phyloP scores from a whole-genome alignment of 2,329 filamentous ascomycete species.

The Alternaria burnsii region DNA sequence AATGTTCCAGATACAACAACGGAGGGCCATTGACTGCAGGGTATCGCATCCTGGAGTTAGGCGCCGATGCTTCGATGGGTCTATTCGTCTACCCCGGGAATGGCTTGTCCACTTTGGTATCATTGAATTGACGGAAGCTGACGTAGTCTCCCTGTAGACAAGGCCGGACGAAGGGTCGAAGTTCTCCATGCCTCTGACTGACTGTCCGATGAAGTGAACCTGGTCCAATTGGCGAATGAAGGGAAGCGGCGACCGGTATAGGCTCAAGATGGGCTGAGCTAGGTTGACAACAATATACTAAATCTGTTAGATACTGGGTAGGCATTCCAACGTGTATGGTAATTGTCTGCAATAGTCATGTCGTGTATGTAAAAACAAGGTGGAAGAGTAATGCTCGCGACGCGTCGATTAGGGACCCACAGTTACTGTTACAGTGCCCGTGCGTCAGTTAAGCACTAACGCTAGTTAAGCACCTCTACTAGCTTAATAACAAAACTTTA shows the following conservation, averaged over 20 bases:
- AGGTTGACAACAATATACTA: not conserved
- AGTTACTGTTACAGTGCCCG: not conserved
- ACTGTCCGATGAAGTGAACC: not conserved
- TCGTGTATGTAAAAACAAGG: not conserved
- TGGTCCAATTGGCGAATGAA: not conserved
- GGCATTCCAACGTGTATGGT: not conserved
- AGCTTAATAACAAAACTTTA: too few relatives aligned
- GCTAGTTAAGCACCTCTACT: too few relatives aligned
- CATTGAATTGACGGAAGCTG: constrained; percentile 26
- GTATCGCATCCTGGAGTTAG: constrained; percentile 22
- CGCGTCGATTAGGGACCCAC: not conserved
- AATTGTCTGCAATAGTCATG: not conserved
- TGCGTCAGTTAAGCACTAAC: too few relatives aligned
- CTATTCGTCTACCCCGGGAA: constrained; percentile 21
- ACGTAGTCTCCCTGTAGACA: constrained; percentile 27
- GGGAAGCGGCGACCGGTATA: not conserved
- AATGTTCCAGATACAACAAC: constrained; percentile 28
- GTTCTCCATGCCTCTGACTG: constrained; percentile 9
- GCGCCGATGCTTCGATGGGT: constrained; percentile 19
- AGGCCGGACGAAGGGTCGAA: constrained; percentile 24
- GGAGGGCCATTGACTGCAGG: constrained; percentile 28
- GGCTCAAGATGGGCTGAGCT: not conserved
- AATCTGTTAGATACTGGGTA: not conserved
- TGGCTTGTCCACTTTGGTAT: constrained; percentile 25
- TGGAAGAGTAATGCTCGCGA: not conserved